These are phyloP conservation scores for Pythium dissimile DNA, from an alignment of 352 stramenopile genomes.

Conservation along the genomic window DNA sequence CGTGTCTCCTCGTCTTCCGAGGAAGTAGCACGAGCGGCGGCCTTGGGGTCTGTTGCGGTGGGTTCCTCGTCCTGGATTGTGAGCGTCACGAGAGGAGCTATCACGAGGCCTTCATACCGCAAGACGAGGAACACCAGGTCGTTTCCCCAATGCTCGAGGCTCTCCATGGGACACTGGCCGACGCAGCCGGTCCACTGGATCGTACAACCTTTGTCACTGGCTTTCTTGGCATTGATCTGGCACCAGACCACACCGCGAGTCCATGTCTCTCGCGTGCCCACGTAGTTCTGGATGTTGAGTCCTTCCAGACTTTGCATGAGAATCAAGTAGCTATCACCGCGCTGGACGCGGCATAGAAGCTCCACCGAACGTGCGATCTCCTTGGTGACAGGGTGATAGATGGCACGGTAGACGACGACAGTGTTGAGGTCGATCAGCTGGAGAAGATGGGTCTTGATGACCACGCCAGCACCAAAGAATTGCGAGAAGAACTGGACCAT, in stretches of 20 bases:
- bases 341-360: slow-evolving; percentile 44
- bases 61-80: slow-evolving; percentile 13
- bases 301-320: slow-evolving; percentile 48
- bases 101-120: slow-evolving; percentile 52
- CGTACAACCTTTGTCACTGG: slow-evolving; percentile 26
- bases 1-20: background rate
- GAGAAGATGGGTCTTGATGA: slow-evolving; percentile 34
- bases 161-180: slow-evolving; percentile 34
- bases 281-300: slow-evolving; percentile 47
- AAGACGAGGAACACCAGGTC: slow-evolving; percentile 66
- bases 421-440: slow-evolving; percentile 50
- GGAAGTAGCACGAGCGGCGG: too few species aligned
- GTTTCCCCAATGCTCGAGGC: slow-evolving; percentile 45
- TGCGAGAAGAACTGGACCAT: slow-evolving; percentile 20
- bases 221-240: slow-evolving; percentile 31
- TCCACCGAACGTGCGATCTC: slow-evolving; percentile 52
- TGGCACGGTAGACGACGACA: slow-evolving; percentile 47
- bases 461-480: slow-evolving; percentile 24
- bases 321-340: slow-evolving; percentile 49
- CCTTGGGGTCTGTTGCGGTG: background rate
- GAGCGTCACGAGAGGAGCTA: slow-evolving; percentile 29
- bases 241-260: slow-evolving; percentile 45
- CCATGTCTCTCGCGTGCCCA: slow-evolving; percentile 49
- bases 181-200: slow-evolving; percentile 55
- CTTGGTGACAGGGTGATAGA: slow-evolving; percentile 56